Conservation (phyloP, 2,329 filamentous ascomycete species). For the Apiospora sp. region DNA sequence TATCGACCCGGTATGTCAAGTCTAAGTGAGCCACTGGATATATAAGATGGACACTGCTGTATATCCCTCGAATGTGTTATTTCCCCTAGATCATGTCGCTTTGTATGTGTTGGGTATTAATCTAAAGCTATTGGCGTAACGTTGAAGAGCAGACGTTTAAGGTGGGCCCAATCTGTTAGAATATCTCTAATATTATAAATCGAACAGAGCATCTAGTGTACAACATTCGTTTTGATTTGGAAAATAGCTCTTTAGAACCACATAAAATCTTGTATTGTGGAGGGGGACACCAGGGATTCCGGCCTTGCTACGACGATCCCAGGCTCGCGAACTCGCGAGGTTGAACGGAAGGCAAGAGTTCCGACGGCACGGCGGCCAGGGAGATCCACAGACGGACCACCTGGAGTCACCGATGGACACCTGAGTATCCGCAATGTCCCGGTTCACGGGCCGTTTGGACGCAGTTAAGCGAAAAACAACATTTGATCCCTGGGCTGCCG, state of each 20-base stretch:
- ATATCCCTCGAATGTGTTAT: no score
- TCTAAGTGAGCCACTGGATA: no score
- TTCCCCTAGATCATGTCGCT: no score
- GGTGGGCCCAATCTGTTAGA: neutral
- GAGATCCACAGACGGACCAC: constrained; percentile 19
- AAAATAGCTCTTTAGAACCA: neutral
- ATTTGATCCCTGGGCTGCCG: neutral
- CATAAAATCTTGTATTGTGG: neutral
- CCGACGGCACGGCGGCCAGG: constrained; percentile 8
- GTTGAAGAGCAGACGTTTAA: neutral
- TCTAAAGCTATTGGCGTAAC: no score
- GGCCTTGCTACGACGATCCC: neutral
- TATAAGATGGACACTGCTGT: no score
- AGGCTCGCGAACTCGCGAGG: neutral
- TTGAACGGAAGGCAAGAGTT: neutral
- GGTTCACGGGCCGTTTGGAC: neutral
- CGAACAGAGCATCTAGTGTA: neutral
- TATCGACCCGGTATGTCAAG: no score
- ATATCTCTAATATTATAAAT: neutral
- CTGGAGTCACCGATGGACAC: constrained; percentile 14
- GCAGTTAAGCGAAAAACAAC: neutral
- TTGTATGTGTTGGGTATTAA: no score
- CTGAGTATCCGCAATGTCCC: neutral
- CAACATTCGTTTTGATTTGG: neutral
- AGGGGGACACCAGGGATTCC: neutral